phyloP scores from a whole-genome alignment of 805 yeast genomes.

The Lipomyces sp. region DNA sequence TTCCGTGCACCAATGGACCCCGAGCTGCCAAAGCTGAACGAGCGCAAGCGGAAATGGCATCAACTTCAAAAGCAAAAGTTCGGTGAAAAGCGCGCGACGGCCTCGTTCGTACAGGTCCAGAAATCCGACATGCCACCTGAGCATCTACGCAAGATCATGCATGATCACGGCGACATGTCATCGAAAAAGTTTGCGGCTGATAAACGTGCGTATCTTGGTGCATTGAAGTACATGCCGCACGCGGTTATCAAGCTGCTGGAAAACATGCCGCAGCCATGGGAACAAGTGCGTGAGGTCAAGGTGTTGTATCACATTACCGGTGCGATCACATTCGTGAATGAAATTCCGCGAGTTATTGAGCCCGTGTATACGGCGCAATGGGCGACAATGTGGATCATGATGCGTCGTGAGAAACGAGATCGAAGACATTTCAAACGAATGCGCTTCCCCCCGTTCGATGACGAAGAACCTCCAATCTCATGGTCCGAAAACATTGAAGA shows the following conservation, averaged over 20 bases:
- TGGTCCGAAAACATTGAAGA: constrained; percentile 81
- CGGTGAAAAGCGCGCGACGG: constrained; percentile 49
- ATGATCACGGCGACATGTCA: constrained; percentile 83
- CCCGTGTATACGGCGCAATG: constrained; percentile 93
- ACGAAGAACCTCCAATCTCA: constrained; percentile 90
- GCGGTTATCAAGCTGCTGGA: constrained; percentile 87
- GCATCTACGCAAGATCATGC: constrained; percentile 81
- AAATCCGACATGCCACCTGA: constrained; percentile 92
- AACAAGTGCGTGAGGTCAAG: constrained; percentile 76
- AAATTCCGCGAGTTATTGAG: constrained; percentile 86
- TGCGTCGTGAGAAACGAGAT: constrained; percentile 94
- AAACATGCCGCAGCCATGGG: constrained; percentile 99
- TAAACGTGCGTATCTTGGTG: constrained; percentile 84
- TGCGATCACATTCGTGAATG: constrained; percentile 94
- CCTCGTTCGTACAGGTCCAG: constrained; percentile 58
- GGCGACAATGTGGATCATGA: constrained; percentile 90
- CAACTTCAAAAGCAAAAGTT: constrained; percentile 65
- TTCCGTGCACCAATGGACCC: constrained; percentile 31
- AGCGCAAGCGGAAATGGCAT: constrained; percentile 63
- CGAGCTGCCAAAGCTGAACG: constrained; percentile 47
- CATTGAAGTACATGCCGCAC: constrained; percentile 94
- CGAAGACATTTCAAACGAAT: constrained; percentile 86
- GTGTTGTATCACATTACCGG: constrained; percentile 91
- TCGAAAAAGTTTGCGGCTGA: constrained; percentile 79
- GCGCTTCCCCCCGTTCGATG: constrained; percentile 96